A percentile compares a stretch with the other conserved stretches of the same genome.
Conservation (phyloP, 169 alveolate genomes). For the Eimeria praecox region DNA sequence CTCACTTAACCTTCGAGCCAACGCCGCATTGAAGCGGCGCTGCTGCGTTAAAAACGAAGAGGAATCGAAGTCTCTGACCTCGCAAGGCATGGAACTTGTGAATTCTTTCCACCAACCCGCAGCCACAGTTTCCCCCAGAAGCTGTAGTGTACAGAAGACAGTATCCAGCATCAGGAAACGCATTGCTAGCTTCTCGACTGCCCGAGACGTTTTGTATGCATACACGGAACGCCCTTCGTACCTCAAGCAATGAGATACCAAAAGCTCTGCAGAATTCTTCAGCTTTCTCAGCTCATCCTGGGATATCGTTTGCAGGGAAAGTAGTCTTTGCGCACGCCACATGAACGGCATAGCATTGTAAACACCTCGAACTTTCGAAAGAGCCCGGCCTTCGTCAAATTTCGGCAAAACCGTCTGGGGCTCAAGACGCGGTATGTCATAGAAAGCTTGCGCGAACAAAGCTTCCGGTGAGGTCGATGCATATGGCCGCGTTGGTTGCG, state of each 20-base stretch:
- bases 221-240: neutral
- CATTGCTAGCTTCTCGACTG: neutral
- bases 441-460: neutral
- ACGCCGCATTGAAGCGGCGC: too few species aligned
- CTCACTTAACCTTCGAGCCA: neutral
- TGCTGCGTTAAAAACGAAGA: too few species aligned
- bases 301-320: neutral
- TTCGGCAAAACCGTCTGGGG: neutral
- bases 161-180: neutral
- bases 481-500: neutral
- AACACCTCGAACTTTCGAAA: neutral
- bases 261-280: neutral
- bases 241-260: neutral
- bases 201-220: neutral
- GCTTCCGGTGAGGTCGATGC: neutral
- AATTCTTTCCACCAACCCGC: too few species aligned
- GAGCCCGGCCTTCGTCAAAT: neutral
- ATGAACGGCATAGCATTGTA: neutral
- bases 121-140: neutral
- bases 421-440: neutral
- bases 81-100: neutral
- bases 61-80: too few species aligned
- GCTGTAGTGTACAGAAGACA: neutral
- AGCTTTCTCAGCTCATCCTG: neutral
- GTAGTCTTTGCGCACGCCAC: neutral